Evolutionary conservation across 2,329 filamentous ascomycete species (phyloP).

Genomic region (Clonostachys sp.): DNA sequence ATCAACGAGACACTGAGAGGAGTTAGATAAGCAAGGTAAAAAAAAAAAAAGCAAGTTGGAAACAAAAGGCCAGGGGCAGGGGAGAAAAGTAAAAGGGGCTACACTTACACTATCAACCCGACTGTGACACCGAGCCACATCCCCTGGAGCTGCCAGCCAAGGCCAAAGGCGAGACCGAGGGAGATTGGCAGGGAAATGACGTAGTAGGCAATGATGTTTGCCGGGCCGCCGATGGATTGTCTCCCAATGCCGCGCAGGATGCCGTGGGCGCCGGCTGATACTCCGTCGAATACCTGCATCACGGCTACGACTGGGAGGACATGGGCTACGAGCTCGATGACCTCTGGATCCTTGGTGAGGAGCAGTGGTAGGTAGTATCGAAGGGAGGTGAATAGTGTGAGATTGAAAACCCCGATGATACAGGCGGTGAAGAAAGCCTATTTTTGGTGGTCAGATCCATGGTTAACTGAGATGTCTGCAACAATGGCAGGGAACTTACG

Average conservation of each 20-base stretch:
- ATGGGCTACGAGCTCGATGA: constrained; percentile 61
- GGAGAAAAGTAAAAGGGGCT: background rate
- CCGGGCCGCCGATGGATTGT: constrained; percentile 85
- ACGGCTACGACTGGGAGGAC: constrained; percentile 78
- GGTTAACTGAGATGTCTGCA: background rate
- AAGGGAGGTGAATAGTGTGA: constrained; percentile 62
- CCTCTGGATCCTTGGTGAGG: constrained; percentile 70
- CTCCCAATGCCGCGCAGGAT: constrained; percentile 82
- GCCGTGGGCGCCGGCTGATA: constrained; percentile 77
- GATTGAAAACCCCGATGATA: constrained; percentile 74
- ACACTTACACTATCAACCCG: constrained; percentile 58
- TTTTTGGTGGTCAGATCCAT: background rate
- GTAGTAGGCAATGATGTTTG: constrained; percentile 86
- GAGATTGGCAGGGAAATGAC: constrained; percentile 79
- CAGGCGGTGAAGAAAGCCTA: constrained; percentile 44
- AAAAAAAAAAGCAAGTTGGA: too few species aligned
- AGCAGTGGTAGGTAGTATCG: constrained; percentile 72
- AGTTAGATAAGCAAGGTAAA: constrained; percentile 5
- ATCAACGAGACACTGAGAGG: constrained; percentile 41
- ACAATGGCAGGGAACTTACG: constrained; percentile 30
- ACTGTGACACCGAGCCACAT: constrained; percentile 78
- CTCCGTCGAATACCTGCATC: constrained; percentile 85
- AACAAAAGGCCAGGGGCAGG: too few species aligned
- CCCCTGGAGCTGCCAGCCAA: constrained; percentile 73
- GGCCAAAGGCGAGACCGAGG: constrained; percentile 71